Percentiles rank a stretch among this genome's conserved stretches.
These are phyloP conservation scores for Helicocarpus griseus DNA, from an alignment of 2,329 filamentous ascomycete genomes.

Conservation along the genomic window DNA sequence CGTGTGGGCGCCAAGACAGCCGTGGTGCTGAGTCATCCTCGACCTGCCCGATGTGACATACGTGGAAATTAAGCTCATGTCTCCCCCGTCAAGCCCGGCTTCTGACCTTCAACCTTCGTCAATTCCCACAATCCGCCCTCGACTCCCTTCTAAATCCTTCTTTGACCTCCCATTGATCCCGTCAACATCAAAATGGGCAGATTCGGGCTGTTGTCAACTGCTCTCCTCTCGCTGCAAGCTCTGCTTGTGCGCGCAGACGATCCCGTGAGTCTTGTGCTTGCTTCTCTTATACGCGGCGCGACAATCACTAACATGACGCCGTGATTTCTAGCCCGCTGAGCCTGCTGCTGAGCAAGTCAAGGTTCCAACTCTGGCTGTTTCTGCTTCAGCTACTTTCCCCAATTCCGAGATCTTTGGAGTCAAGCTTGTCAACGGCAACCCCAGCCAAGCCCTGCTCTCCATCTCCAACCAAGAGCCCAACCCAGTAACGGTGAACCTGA, in stretches of 20 bases:
- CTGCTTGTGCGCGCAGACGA: slow-evolving; percentile 54
- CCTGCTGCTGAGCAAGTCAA: slow-evolving; percentile 55
- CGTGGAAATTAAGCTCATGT: slow-evolving; percentile 6
- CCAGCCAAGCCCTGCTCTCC: slow-evolving; percentile 72
- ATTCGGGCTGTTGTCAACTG: slow-evolving; percentile 61
- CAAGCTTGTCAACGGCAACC: slow-evolving; percentile 86
- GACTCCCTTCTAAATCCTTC: slow-evolving; percentile 5
- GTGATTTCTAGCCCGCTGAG: slow-evolving; percentile 21
- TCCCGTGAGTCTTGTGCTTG: slow-evolving; percentile 41
- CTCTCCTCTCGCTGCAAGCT: slow-evolving; percentile 60
- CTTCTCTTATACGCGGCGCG: background rate
- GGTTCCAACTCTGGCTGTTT: slow-evolving; percentile 49
- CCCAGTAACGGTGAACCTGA: slow-evolving; percentile 63
- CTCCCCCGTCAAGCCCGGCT: background rate
- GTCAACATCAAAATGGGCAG: slow-evolving; percentile 53
- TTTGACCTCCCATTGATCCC: slow-evolving; percentile 6
- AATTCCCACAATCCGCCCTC: slow-evolving; percentile 5
- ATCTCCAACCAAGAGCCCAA: slow-evolving; percentile 74
- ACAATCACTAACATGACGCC: background rate
- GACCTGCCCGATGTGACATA: background rate
- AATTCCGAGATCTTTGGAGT: slow-evolving; percentile 78
- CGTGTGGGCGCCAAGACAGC: background rate
- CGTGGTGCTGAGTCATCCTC: background rate
- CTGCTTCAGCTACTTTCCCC: slow-evolving; percentile 50
- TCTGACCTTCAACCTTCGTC: background rate